phyloP scores from a whole-genome alignment of 2,329 filamentous ascomycete species.

The Xylariaceae sp. region DNA sequence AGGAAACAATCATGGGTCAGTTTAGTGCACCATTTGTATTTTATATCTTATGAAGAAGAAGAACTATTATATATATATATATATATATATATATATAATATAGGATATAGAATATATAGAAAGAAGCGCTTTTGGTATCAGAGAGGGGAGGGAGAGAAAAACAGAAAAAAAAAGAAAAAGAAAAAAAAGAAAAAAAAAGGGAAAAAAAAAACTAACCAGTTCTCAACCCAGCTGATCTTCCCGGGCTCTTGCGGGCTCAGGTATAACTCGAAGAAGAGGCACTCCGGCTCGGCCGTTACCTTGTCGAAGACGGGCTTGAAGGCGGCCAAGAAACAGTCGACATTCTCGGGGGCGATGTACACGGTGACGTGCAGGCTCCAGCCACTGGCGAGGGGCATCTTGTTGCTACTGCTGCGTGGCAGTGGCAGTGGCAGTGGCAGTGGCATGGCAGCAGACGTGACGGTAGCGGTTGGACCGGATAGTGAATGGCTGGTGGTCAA shows the following conservation, averaged over 20 bases:
- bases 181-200: too few species aligned
- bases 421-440: too few species aligned
- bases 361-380: slow-evolving; percentile 29
- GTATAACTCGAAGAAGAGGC: slow-evolving; percentile 41
- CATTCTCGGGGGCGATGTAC: slow-evolving; percentile 25
- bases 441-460: neutral
- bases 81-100: too few species aligned
- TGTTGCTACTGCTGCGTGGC: neutral
- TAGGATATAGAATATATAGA: too few species aligned
- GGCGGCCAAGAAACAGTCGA: slow-evolving; percentile 23
- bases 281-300: slow-evolving; percentile 39
- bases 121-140: too few species aligned
- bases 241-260: slow-evolving; percentile 34
- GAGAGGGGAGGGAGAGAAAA: too few species aligned
- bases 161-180: too few species aligned
- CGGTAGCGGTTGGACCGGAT: slow-evolving; percentile 5
- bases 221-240: slow-evolving; percentile 36
- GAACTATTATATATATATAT: too few species aligned
- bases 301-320: slow-evolving; percentile 37
- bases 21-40: too few species aligned
- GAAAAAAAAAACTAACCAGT: slow-evolving; percentile 31
- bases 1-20: neutral
- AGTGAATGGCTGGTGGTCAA: slow-evolving; percentile 5
- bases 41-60: too few species aligned
- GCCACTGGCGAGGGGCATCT: slow-evolving; percentile 13